Percentiles rank a stretch among this genome's conserved stretches.
These are phyloP conservation scores for Lineolata rhizophorae DNA, from an alignment of 495 filamentous ascomycete genomes.

Conservation along the genomic window DNA sequence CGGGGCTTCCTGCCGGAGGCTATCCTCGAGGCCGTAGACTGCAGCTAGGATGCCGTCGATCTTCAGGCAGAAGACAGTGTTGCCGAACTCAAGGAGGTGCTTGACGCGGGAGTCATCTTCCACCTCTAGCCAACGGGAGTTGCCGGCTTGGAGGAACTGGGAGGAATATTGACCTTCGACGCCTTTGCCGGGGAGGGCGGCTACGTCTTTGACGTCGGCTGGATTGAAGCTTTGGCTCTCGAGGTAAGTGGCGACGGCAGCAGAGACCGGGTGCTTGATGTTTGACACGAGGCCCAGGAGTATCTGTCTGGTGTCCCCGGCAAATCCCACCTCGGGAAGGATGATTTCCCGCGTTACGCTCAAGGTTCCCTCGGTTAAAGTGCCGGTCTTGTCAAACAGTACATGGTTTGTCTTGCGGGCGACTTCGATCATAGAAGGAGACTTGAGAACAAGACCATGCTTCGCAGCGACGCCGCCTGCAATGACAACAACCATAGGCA, in stretches of 20 bases:
- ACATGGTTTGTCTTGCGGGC: conserved; percentile 40
- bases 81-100: conserved; percentile 23
- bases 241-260: conserved; percentile 30
- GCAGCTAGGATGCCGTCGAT: conserved; percentile 27
- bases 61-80: conserved; percentile 37
- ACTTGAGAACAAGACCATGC: conserved; percentile 47
- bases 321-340: too few species aligned
- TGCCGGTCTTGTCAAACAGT: conserved; percentile 75
- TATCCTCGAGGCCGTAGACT: conserved; percentile 36
- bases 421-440: conserved; percentile 38
- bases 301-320: too few species aligned
- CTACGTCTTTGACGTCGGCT: conserved; percentile 19
- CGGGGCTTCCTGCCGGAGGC: conserved; percentile 32
- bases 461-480: conserved; percentile 46
- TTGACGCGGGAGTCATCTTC: conserved; percentile 21
- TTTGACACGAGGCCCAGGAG: conserved; percentile 26
- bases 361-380: conserved; percentile 41
- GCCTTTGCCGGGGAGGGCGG: conserved; percentile 30
- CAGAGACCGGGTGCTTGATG: conserved; percentile 49
- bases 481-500: conserved; percentile 64
- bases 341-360: conserved; percentile 25
- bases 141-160: conserved; percentile 30
- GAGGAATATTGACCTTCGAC: conserved; percentile 19
- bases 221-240: conserved; percentile 14
- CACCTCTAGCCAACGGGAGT: conserved; percentile 35